These are phyloP conservation scores for Acacia pycnantha DNA, from an alignment of 331 rosid genomes.

Conservation along the genomic window DNA sequence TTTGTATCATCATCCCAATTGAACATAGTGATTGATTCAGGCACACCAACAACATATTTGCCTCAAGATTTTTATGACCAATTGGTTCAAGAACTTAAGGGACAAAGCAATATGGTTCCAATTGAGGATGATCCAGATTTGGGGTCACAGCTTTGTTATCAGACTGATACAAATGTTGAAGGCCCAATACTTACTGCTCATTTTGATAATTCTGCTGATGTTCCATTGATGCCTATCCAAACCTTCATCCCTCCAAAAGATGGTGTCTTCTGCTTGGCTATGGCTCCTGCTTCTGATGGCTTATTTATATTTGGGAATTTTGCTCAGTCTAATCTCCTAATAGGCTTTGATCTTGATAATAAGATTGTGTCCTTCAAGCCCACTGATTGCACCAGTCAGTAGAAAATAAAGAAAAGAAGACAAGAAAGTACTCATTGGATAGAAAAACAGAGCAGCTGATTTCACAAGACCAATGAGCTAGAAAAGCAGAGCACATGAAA, in stretches of 20 bases:
- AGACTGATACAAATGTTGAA: constrained; percentile 30
- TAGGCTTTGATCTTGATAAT: constrained; percentile 53
- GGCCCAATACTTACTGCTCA: constrained; percentile 51
- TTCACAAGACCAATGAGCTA: not conserved
- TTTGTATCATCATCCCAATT: constrained; percentile 41
- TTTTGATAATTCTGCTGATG: constrained; percentile 43
- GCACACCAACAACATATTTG: constrained; percentile 52
- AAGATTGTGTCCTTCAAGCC: constrained; percentile 46
- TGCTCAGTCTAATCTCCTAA: constrained; percentile 58
- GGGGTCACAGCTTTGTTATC: constrained; percentile 56
- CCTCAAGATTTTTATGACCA: constrained; percentile 50
- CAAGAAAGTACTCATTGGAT: not conserved
- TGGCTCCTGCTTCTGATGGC: constrained; percentile 33
- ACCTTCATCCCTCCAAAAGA: constrained; percentile 55
- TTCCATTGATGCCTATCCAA: constrained; percentile 40
- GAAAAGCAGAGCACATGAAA: not conserved
- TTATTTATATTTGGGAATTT: constrained; percentile 48
- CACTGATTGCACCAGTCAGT: constrained; percentile 49
- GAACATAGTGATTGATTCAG: constrained; percentile 55
- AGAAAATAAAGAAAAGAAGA: not conserved
- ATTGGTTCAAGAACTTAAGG: constrained; percentile 41
- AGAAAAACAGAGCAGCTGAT: not conserved
- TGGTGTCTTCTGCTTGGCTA: constrained; percentile 62
- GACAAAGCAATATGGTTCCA: constrained; percentile 37
- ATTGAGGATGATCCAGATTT: constrained; percentile 45